These are phyloP conservation scores for Sarocladium strictum DNA, from an alignment of 2,329 filamentous ascomycete species.

Conservation along the genomic window DNA sequence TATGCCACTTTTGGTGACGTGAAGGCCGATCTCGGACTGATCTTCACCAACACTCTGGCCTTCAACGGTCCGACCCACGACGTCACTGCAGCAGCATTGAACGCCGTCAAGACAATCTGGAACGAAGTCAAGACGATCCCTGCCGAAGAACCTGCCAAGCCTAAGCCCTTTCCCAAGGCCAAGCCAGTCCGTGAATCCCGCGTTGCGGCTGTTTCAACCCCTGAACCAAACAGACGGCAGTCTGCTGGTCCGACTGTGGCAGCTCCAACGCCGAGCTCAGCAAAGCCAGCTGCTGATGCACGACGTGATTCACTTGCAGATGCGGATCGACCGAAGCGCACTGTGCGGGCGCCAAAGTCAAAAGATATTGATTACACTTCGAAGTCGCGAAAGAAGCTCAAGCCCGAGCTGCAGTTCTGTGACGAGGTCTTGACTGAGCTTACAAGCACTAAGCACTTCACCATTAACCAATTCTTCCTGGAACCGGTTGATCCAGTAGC, in stretches of 20 bases:
- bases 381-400: conserved; percentile 81
- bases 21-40: conserved; percentile 66
- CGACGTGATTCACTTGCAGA: conserved; percentile 78
- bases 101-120: conserved; percentile 52
- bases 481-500: conserved; percentile 88
- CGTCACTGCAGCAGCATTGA: conserved; percentile 54
- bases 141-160: conserved; percentile 50
- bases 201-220: conserved; percentile 17
- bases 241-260: conserved; percentile 22
- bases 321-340: conserved; percentile 78
- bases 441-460: conserved; percentile 64
- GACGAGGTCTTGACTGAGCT: conserved; percentile 75
- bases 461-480: conserved; percentile 68
- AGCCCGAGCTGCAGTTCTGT: conserved; percentile 85
- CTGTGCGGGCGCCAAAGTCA: conserved; percentile 84
- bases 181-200: conserved; percentile 27
- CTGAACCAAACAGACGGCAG: conserved; percentile 19
- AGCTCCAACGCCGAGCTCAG: conserved; percentile 14
- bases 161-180: conserved; percentile 41
- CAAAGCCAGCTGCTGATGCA: conserved; percentile 18
- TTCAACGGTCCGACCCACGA: conserved; percentile 81
- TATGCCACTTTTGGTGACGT: conserved; percentile 70
- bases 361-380: conserved; percentile 85
- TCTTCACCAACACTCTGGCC: conserved; percentile 69
- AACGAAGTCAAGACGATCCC: conserved; percentile 37